Evolutionary conservation across 2,329 filamentous ascomycete genomes (phyloP).

Genomic region (Pezizomycotina sp.): DNA sequence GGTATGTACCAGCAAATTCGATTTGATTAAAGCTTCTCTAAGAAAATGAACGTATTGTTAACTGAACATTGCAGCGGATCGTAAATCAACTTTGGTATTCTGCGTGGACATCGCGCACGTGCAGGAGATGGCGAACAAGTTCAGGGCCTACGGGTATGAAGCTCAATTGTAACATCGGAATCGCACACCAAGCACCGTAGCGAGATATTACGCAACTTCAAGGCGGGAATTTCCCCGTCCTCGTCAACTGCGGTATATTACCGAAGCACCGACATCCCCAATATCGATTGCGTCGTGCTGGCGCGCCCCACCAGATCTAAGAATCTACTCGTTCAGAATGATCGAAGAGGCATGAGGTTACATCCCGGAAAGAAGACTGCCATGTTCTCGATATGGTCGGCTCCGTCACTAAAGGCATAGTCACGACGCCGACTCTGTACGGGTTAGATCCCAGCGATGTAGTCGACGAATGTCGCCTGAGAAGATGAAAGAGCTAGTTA

Average conservation of each 20-base stretch:
- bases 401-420: conserved; percentile 63
- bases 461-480: conserved; percentile 47
- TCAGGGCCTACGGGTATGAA: conserved; percentile 62
- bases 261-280: conserved; percentile 94
- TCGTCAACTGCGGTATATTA: conserved; percentile 90
- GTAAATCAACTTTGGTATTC: conserved; percentile 81
- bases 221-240: conserved; percentile 59
- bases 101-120: conserved; percentile 85
- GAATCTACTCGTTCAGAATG: conserved; percentile 96
- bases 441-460: conserved; percentile 73
- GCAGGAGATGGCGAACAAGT: conserved; percentile 52
- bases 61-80: conserved; percentile 32
- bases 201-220: conserved; percentile 59
- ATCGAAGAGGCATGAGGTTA: conserved; percentile 78
- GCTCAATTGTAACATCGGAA: conserved; percentile 73
- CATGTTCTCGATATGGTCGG: conserved; percentile 95
- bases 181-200: conserved; percentile 55
- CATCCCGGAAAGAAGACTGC: conserved; percentile 62
- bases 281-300: conserved; percentile 83
- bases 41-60: background rate
- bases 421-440: conserved; percentile 82
- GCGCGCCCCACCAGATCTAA: conserved; percentile 77
- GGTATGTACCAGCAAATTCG: background rate
- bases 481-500: conserved; percentile 39
- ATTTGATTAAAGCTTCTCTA: background rate